phyloP scores from a whole-genome alignment of 352 stramenopile species.

The Phytophthora idaei region DNA sequence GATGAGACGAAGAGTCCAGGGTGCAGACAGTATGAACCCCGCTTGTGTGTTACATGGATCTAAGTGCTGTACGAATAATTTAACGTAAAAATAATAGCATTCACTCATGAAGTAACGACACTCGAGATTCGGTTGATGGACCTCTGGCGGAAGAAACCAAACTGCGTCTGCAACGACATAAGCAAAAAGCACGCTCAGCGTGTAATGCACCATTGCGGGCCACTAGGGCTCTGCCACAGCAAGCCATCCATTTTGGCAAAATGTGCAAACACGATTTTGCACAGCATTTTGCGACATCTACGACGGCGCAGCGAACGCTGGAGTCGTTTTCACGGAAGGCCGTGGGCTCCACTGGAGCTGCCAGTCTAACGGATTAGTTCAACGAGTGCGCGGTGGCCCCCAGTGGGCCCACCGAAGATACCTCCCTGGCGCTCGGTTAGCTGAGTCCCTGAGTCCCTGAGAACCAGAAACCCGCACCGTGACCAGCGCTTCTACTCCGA shows the following conservation, averaged over 20 bases:
- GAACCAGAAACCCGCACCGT: too few species aligned
- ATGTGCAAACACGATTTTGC: not conserved
- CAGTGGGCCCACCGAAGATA: too few species aligned
- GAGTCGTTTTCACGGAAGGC: conserved; percentile 22
- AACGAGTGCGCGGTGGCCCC: not conserved
- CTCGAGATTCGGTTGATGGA: not conserved
- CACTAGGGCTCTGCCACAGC: not conserved
- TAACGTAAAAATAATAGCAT: conserved; percentile 19
- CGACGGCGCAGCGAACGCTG: conserved; percentile 9
- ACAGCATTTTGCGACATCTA: conserved; percentile 18
- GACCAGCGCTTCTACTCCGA: too few species aligned
- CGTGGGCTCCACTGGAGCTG: not conserved
- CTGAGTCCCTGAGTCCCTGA: too few species aligned
- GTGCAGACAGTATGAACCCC: conserved; percentile 10
- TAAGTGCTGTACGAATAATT: conserved; percentile 25
- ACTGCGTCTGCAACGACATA: not conserved
- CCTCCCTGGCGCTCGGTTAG: too few species aligned
- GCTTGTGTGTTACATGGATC: conserved; percentile 17
- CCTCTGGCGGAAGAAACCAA: not conserved
- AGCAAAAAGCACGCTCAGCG: not conserved
- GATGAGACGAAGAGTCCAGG: conserved; percentile 7
- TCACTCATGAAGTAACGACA: not conserved
- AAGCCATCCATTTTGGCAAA: not conserved
- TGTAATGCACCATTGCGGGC: too few species aligned
- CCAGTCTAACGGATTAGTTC: conserved; percentile 6